Evolutionary conservation across 495 filamentous ascomycete species (phyloP).

Genomic region (Talaromyces borbonicus): DNA sequence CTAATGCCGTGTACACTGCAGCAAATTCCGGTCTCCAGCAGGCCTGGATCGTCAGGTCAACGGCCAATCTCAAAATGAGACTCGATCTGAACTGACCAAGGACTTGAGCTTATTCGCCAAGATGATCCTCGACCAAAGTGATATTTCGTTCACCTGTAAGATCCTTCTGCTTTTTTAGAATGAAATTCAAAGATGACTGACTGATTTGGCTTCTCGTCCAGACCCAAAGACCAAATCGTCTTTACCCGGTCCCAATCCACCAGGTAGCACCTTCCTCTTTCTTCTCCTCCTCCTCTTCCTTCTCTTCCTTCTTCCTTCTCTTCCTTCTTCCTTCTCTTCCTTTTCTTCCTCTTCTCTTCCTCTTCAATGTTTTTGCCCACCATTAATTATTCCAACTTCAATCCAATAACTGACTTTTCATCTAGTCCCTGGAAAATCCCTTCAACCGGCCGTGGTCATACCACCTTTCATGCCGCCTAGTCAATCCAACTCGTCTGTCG

Average conservation of each 20-base stretch:
- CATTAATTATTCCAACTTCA: neutral
- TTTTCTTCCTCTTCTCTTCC: neutral
- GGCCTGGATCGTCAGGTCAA: slow-evolving; percentile 16
- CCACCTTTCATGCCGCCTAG: slow-evolving; percentile 20
- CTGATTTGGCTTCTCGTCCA: slow-evolving; percentile 14
- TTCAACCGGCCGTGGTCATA: slow-evolving; percentile 29
- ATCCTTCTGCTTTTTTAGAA: neutral
- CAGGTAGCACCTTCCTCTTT: slow-evolving; percentile 8
- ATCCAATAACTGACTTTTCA: neutral
- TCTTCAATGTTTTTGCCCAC: neutral
- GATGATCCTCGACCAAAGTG: slow-evolving; percentile 47
- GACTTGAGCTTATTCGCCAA: slow-evolving; percentile 46
- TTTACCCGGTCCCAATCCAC: slow-evolving; percentile 10
- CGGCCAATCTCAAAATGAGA: slow-evolving; percentile 6
- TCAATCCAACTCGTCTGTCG: slow-evolving; percentile 2
- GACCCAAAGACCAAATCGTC: slow-evolving; percentile 28
- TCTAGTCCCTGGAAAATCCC: neutral
- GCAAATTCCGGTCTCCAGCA: slow-evolving; percentile 57
- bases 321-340: neutral
- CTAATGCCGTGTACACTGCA: too few relatives aligned
- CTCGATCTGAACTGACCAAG: slow-evolving; percentile 1
- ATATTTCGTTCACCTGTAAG: slow-evolving; percentile 48
- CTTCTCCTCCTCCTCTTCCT: too few relatives aligned
- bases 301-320: neutral
- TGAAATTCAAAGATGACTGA: neutral